Conservation (phyloP, 1,139 yeast species). For the Candida glucosophila region DNA sequence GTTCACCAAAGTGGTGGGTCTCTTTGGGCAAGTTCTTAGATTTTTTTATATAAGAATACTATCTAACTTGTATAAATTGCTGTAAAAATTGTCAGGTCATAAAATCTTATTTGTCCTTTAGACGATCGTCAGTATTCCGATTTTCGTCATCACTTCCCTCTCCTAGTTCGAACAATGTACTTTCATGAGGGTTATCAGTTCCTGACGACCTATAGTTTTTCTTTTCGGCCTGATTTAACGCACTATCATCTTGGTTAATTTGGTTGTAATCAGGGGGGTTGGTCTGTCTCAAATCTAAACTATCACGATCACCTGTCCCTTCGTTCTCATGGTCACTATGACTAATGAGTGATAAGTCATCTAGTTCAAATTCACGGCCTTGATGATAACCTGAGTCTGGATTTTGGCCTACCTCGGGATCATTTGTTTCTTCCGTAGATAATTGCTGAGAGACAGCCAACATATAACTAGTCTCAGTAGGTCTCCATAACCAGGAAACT, state of each 20-base stretch:
- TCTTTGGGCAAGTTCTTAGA: conserved; percentile 29
- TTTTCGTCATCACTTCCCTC: conserved; percentile 25
- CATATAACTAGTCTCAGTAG: conserved; percentile 90
- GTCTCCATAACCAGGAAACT: conserved; percentile 92
- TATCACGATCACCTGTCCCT: conserved; percentile 17
- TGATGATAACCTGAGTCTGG: conserved; percentile 20
- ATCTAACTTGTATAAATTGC: conserved; percentile 1
- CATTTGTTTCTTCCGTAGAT: conserved; percentile 63
- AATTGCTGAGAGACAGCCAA: conserved; percentile 91
- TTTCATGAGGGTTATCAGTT: conserved; percentile 5
- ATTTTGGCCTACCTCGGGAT: conserved; percentile 39
- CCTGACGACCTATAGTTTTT: conserved; percentile 1
- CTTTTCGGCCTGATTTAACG: conserved; percentile 4
- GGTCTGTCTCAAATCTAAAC: conserved; percentile 25
- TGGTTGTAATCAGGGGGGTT: conserved; percentile 21
- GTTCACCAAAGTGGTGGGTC: conserved; percentile 30
- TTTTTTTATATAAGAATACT: conserved; percentile 1
- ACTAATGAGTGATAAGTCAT: conserved; percentile 58
- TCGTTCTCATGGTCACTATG: conserved; percentile 36
- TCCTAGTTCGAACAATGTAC: conserved; percentile 31
- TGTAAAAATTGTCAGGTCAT: no score
- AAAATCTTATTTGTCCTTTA: conserved; percentile 8
- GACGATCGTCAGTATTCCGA: conserved; percentile 24
- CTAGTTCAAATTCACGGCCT: conserved; percentile 61
- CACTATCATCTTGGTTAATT: conserved; percentile 6